Conservation (phyloP, 805 yeast species). For the Saturnispora kantuleensis region DNA sequence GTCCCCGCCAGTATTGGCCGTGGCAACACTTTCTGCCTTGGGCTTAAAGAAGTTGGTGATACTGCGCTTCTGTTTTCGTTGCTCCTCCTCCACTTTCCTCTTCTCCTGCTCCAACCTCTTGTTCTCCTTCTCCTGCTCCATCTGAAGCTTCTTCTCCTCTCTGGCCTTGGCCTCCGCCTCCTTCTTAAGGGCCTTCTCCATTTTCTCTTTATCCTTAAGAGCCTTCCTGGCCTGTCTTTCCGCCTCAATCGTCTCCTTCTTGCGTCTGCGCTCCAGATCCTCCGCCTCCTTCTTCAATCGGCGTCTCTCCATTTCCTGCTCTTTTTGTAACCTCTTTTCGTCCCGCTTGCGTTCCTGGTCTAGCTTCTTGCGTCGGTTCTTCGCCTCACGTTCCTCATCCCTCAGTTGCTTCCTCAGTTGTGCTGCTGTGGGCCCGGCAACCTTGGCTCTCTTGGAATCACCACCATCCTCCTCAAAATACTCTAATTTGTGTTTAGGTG, state of each 20-base stretch:
- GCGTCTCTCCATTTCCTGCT: constrained; percentile 10
- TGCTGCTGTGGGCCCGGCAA: neutral
- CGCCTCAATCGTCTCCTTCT: constrained; percentile 11
- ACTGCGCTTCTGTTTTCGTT: constrained; percentile 20
- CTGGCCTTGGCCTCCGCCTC: constrained; percentile 18
- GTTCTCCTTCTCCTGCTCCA: constrained; percentile 20
- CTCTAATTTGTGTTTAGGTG: no score
- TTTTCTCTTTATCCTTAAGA: constrained; percentile 22
- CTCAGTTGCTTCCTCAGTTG: neutral
- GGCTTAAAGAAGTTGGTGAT: constrained; percentile 28
- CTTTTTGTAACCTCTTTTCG: constrained; percentile 7
- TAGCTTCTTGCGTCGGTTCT: neutral
- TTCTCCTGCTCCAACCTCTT: constrained; percentile 21
- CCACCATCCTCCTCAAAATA: no score
- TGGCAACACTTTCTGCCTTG: constrained; percentile 2
- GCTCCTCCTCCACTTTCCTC: constrained; percentile 19
- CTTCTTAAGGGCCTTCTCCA: constrained; percentile 18
- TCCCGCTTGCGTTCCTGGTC: constrained; percentile 11
- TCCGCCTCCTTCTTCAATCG: constrained; percentile 10
- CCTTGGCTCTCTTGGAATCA: neutral
- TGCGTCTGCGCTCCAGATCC: constrained; percentile 10
- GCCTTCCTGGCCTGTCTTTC: constrained; percentile 13
- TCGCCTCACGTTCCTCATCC: constrained; percentile 1
- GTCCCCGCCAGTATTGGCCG: neutral
- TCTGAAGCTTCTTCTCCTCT: constrained; percentile 21